These are phyloP conservation scores for Solanum pennellii DNA, from an alignment of 257 asterid genomes.

Conservation along the genomic window DNA sequence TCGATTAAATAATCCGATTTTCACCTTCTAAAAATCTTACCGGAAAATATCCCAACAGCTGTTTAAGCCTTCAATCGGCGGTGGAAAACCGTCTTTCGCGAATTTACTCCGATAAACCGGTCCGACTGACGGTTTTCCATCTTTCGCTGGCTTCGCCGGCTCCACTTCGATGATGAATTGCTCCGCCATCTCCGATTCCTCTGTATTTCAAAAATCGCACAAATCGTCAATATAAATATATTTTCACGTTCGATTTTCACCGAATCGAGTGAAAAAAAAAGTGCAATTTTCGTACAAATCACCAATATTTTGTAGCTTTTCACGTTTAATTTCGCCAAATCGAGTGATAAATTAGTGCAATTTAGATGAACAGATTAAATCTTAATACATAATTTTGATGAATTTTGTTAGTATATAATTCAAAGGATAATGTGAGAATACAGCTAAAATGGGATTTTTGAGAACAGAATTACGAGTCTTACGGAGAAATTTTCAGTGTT, in stretches of 20 bases:
- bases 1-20: not conserved
- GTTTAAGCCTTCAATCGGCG: conserved; percentile 56
- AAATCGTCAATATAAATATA: not conserved
- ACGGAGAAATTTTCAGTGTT: not conserved
- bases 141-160: conserved; percentile 60
- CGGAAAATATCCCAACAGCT: conserved; percentile 97
- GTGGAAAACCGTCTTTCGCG: conserved; percentile 80
- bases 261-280: not conserved
- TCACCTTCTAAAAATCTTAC: conserved; percentile 4
- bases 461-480: not conserved
- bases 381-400: not conserved
- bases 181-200: conserved; percentile 29
- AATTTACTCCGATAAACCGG: conserved; percentile 68
- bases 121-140: conserved; percentile 76
- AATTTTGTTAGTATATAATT: not conserved
- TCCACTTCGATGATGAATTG: conserved; percentile 52
- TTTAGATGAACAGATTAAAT: not conserved
- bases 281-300: not conserved
- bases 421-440: not conserved
- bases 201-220: not conserved
- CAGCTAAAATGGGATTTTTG: not conserved
- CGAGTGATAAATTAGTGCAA: not conserved
- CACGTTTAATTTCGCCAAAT: not conserved
- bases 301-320: not conserved
- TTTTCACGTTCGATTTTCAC: not conserved